Base-by-base conservation (phyloP, 176 grass and related monocot species). In the Phoenix roebelenii region DNA sequence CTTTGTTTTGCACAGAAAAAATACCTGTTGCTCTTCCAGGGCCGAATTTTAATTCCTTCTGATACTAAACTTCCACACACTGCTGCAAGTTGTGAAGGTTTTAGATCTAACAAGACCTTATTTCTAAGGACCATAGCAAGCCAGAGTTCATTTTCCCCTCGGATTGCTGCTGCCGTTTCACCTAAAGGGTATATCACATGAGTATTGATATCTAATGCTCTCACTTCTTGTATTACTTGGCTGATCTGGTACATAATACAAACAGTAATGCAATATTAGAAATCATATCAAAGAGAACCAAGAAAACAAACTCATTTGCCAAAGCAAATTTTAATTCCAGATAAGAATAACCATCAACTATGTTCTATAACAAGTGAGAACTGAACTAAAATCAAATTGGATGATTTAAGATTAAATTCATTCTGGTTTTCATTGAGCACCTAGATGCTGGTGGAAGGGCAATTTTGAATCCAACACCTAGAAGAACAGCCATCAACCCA, bases 41-140 rank as follows among this genome's bases (percentile, higher is more conserved):
- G 93, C 32, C 93, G 84, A 76, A 97, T 61, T 72, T 97, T 97
- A 68, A 97, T 97, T 63, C 87, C 93, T 85, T 91, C 93, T 50
- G 93, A 92, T 22, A 97, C 93, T 74, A 97, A 74, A 85, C 93
- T 91, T 85, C 93, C 93, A 76, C 87, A 97, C 12, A 97, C 76
- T 54, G 93, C 93, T 56, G 93, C 84, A 60, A 97, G 74, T 67
- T 97, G 81, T 82, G 93, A 70, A 68, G 93, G 87, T 67, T 97
- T 97, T 68, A 92, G 71, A 76, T 88, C 78, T 65, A 91, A 75
- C n/a, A 91, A 75, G 18, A 97, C 59, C 70, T 97, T 97, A 75
- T 88, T 97, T 49, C 87, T 80, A 57, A 97, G 66, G 65, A 88
- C 78, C 87, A 92, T 92, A 48, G 93, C 93, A 77, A 97, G 78